Conservation (phyloP, 768 basidiomycete species). For the Amanita rimosa region DNA sequence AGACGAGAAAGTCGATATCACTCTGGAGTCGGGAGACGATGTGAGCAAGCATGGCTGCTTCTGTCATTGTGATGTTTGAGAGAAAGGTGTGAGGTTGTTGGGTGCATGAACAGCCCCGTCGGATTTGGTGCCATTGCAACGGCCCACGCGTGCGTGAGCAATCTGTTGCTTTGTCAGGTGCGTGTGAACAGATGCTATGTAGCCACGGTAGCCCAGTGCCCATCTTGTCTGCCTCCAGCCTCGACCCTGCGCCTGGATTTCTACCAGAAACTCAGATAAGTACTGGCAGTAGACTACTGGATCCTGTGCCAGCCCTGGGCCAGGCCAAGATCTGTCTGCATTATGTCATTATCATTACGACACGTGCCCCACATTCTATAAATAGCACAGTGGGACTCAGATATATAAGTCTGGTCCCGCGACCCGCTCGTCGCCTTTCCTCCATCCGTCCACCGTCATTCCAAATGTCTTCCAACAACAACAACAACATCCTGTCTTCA, state of each 20-base stretch:
- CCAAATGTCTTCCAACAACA: slow-evolving; percentile 23
- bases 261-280: not conserved
- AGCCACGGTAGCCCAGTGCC: too few species aligned
- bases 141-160: too few species aligned
- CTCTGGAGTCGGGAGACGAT: slow-evolving; percentile 44
- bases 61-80: slow-evolving; percentile 15
- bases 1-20: slow-evolving; percentile 46
- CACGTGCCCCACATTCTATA: slow-evolving; percentile 5
- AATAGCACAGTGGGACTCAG: not conserved
- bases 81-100: not conserved
- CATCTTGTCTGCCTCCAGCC: too few species aligned
- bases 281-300: too few species aligned
- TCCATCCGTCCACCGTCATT: not conserved
- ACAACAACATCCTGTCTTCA: slow-evolving; percentile 18
- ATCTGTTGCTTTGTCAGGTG: too few species aligned
- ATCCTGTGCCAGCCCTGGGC: too few species aligned
- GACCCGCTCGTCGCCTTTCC: not conserved
- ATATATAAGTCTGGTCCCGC: not conserved
- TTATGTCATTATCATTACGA: slow-evolving; percentile 1
- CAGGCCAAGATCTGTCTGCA: not conserved
- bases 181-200: too few species aligned
- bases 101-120: not conserved
- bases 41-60: slow-evolving; percentile 42
- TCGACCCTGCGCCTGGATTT: not conserved
- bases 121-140: too few species aligned